Evolutionary conservation across 1,284 basidiomycete genomes (phyloP).

Genomic region (Bondarzewia mesenterica): DNA sequence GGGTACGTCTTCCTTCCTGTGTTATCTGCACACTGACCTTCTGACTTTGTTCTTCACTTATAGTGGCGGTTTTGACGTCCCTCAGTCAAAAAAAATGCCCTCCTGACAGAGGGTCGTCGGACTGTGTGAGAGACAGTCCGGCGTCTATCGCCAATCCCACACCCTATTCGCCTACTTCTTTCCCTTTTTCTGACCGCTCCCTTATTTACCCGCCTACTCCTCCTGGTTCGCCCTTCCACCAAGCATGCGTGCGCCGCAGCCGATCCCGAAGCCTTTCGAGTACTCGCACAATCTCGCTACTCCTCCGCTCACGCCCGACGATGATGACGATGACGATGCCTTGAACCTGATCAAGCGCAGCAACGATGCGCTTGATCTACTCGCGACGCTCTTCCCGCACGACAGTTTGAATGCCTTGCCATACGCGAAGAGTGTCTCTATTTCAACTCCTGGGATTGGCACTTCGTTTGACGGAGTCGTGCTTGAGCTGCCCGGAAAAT

Average conservation of each 20-base stretch:
- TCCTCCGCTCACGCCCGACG: constrained; percentile 60
- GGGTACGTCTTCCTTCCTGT: constrained; percentile 39
- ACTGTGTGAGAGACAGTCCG: constrained; percentile 85
- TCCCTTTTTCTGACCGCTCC: background rate
- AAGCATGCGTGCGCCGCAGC: constrained; percentile 29
- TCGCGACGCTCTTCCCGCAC: constrained; percentile 67
- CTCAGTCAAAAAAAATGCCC: constrained; percentile 83
- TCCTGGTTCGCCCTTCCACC: constrained; percentile 12
- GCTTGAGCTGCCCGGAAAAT: constrained; percentile 58
- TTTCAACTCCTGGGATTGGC: constrained; percentile 58
- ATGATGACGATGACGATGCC: constrained; percentile 21
- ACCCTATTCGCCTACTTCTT: background rate
- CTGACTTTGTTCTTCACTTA: constrained; percentile 6
- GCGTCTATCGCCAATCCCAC: constrained; percentile 43
- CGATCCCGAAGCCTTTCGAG: constrained; percentile 25
- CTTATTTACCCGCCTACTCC: background rate
- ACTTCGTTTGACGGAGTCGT: constrained; percentile 69
- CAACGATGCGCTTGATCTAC: constrained; percentile 64
- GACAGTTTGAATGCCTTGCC: constrained; percentile 58
- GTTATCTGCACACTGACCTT: background rate
- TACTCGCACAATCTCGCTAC: constrained; percentile 31
- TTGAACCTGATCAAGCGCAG: constrained; percentile 30
- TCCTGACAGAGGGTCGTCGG: constrained; percentile 85
- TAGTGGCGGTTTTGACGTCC: constrained; percentile 90
- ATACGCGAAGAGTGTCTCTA: constrained; percentile 62